A percentile compares a stretch with the other conserved stretches of the same genome.
Evolutionary conservation across 169 alveolate species (phyloP).

Genomic region (Perkinsus olseni): DNA sequence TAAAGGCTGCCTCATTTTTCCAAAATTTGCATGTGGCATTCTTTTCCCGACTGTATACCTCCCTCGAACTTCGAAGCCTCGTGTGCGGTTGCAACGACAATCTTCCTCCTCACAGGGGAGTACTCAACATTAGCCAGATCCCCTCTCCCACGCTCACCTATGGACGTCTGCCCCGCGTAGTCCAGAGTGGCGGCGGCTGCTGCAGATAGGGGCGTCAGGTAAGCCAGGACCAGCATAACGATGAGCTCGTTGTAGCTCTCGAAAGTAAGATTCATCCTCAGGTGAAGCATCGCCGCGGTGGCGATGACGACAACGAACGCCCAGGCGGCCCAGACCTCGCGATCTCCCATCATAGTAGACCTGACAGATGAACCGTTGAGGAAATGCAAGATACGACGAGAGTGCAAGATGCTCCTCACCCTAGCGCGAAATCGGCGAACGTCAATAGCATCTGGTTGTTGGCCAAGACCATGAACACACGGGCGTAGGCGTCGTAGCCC

Average conservation of each 20-base stretch:
- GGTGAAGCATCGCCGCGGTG: neutral
- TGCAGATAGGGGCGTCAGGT: neutral
- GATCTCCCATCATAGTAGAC: neutral
- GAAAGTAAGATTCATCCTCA: neutral
- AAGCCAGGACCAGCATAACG: neutral
- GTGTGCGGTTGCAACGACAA: no score
- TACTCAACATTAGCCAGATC: no score
- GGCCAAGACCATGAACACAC: neutral
- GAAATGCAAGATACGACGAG: neutral
- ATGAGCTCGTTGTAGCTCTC: neutral
- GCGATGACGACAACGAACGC: neutral
- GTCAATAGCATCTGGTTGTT: neutral
- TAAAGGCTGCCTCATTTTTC: no score
- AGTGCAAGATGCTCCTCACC: neutral
- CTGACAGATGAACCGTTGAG: neutral
- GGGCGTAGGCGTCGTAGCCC: neutral
- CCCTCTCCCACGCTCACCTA: neutral
- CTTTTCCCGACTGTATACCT: no score
- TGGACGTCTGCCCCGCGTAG: neutral
- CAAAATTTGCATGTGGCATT: no score
- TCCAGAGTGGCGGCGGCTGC: neutral
- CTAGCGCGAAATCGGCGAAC: neutral
- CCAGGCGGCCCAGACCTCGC: neutral
- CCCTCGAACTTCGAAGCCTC: no score
- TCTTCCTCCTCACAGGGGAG: no score